Evolutionary conservation across 2,329 filamentous ascomycete species (phyloP).

Genomic region (Lasiodiplodia sp.): DNA sequence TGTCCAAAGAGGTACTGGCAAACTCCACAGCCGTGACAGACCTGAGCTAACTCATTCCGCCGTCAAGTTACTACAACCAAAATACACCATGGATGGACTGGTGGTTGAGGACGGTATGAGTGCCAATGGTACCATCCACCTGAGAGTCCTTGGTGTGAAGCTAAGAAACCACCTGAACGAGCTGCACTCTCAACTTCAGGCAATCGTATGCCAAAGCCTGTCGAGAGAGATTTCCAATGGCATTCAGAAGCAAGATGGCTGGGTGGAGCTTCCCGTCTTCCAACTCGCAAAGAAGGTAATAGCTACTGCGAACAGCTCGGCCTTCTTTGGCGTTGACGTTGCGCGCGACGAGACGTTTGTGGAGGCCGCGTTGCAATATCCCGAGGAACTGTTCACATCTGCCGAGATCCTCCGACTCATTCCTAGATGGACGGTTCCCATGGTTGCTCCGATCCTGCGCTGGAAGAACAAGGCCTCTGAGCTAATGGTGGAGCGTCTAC

Average conservation of each 20-base stretch:
- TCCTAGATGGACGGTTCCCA: neutral
- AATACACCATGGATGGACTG: slow-evolving; percentile 27
- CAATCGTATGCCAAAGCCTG: neutral
- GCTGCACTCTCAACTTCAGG: slow-evolving; percentile 7
- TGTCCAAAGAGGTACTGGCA: slow-evolving; percentile 24
- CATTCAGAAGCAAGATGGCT: slow-evolving; percentile 3
- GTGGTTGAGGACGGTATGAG: slow-evolving; percentile 20
- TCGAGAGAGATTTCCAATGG: slow-evolving; percentile 1
- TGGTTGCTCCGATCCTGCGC: neutral
- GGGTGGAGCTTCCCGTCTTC: slow-evolving; percentile 9
- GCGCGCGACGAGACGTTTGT: slow-evolving; percentile 4
- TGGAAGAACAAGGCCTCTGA: neutral
- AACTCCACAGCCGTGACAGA: neutral
- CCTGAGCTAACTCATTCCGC: neutral
- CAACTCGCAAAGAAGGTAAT: slow-evolving; percentile 8
- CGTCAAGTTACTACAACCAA: slow-evolving; percentile 14
- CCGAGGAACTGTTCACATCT: slow-evolving; percentile 17
- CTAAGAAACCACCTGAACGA: slow-evolving; percentile 10
- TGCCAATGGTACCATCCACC: slow-evolving; percentile 15
- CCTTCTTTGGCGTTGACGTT: slow-evolving; percentile 11
- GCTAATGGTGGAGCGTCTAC: slow-evolving; percentile 4
- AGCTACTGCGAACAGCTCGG: neutral
- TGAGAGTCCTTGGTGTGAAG: slow-evolving; percentile 10
- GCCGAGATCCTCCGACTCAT: slow-evolving; percentile 23
- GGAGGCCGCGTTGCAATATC: slow-evolving; percentile 8